A percentile compares a stretch with the other conserved stretches of the same genome.
These are phyloP conservation scores for Neltuma alba DNA, from an alignment of 306 rosid species.

Conservation along the genomic window DNA sequence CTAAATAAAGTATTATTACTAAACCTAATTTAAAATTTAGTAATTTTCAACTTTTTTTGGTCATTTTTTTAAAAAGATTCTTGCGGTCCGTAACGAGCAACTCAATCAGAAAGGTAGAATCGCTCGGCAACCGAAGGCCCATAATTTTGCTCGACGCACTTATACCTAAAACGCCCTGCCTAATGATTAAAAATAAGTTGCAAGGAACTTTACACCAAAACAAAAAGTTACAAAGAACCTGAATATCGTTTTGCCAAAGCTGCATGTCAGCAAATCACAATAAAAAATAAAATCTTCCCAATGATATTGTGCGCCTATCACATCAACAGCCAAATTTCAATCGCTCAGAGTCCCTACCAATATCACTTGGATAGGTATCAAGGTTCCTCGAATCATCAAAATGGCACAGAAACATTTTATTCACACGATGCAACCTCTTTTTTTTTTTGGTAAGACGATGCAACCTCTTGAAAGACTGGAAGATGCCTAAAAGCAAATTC, in stretches of 20 bases:
- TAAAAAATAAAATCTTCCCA: neutral
- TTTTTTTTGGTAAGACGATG: too few relatives aligned
- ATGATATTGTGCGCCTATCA: conserved; percentile 31
- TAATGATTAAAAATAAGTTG: conserved; percentile 28
- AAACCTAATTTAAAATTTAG: too few relatives aligned
- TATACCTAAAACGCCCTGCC: conserved; percentile 21
- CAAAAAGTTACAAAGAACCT: neutral
- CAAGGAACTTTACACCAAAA: conserved; percentile 10
- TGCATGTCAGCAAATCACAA: conserved; percentile 24
- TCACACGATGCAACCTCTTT: conserved; percentile 39
- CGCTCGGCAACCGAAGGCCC: neutral
- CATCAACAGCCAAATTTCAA: conserved; percentile 23
- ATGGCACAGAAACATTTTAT: conserved; percentile 26
- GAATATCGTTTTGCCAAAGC: conserved; percentile 14
- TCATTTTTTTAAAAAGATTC: neutral
- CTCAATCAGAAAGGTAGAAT: neutral
- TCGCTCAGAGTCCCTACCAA: conserved; percentile 25
- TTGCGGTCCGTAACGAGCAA: neutral
- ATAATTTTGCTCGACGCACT: conserved; percentile 8
- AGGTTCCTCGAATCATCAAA: conserved; percentile 29
- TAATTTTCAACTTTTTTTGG: too few relatives aligned
- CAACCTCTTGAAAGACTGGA: conserved; percentile 41
- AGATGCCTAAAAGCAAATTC: conserved; percentile 30
- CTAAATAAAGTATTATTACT: too few relatives aligned
- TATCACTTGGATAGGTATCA: neutral